Evolutionary conservation across 1,139 yeast genomes (phyloP), one percentile per base, ranked within the genome.

Genomic region (Pichia sp.): DNA sequence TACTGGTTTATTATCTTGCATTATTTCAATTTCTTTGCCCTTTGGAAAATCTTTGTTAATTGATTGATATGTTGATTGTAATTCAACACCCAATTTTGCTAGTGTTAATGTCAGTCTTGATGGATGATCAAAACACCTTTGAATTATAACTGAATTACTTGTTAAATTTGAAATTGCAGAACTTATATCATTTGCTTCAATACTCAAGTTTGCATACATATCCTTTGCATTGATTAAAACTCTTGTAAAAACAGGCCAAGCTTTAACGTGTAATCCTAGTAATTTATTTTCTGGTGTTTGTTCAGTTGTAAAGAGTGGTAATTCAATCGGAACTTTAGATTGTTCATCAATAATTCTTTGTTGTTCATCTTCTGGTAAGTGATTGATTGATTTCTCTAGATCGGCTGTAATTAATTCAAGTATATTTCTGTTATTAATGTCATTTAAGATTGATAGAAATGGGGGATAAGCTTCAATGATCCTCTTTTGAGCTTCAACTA

Each of bases 101-200:
- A 56, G 40, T 7, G 53, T 52, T 20, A 56, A 27, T 3, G 54
- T 50, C n/a, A 53, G 30, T 37, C 51, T 48, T 7, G 58, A 54
- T 3, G 58, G 57, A 39, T 53, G 57, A 23, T 53, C 56, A 35
- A 49, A 52, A 26, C 56, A 50, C 36, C 54, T 44, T 45, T 55
- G 56, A 24, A 56, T 49, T 9, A 56, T 47, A 20, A 49, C 45
- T 0, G 57, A 46, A 39, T 55, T 56, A n/a, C 52, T 47, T 5
- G 56, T 51, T 9, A 53, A 41, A 30, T 48, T 49, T 16, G 79
- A 77, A 70, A 73, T 63, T 3, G 62, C 57, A 8, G 56, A 54
- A 16, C 52, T 45, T 7, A 55, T 42, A 39, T 54, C 59, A 23
- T 57, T 58, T 22, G 54, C 52, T 38, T 56, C 54, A n/a, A 60